Percentiles rank a stretch among this genome's conserved stretches.
phyloP scores from a whole-genome alignment of 2,329 filamentous ascomycete species.

The Clarireedia homoeocarpa region DNA sequence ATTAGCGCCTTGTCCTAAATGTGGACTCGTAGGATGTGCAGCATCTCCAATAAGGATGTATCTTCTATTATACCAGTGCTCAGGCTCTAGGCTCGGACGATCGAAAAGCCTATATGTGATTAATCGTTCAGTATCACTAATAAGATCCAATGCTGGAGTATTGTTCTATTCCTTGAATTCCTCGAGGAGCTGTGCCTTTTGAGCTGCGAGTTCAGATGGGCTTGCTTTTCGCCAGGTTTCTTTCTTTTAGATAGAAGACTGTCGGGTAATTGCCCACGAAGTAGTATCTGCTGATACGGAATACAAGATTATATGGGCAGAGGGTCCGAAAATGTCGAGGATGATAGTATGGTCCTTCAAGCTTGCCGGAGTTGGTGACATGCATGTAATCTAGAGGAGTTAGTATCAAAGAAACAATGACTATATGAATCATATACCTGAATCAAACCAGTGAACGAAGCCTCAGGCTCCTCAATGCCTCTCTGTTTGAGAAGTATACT shows the following conservation, averaged over 20 bases:
- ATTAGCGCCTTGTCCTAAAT: constrained; percentile 14
- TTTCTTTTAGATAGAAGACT: background rate
- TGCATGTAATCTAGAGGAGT: background rate
- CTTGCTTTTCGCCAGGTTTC: constrained; percentile 2
- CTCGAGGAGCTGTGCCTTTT: background rate
- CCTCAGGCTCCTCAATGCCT: constrained; percentile 1
- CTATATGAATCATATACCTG: background rate
- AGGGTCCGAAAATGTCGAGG: constrained; percentile 8
- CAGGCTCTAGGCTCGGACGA: constrained; percentile 1
- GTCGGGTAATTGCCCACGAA: constrained; percentile 10
- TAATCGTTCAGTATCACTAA: constrained; percentile 5
- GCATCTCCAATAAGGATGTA: constrained; percentile 47
- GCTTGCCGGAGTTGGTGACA: background rate
- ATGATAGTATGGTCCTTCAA: background rate
- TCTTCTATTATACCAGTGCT: constrained; percentile 29
- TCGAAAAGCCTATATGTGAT: constrained; percentile 10
- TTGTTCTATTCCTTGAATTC: constrained; percentile 5
- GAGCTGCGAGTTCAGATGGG: background rate
- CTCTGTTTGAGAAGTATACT: background rate
- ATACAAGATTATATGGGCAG: constrained; percentile 4
- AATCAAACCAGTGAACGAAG: constrained; percentile 8
- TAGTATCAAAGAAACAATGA: too few species aligned
- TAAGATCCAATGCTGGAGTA: constrained; percentile 1
- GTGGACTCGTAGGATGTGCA: constrained; percentile 34
- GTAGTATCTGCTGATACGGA: constrained; percentile 2